Conservation (phyloP, 805 yeast genomes). For the Yamadazyma nakazawae region DNA sequence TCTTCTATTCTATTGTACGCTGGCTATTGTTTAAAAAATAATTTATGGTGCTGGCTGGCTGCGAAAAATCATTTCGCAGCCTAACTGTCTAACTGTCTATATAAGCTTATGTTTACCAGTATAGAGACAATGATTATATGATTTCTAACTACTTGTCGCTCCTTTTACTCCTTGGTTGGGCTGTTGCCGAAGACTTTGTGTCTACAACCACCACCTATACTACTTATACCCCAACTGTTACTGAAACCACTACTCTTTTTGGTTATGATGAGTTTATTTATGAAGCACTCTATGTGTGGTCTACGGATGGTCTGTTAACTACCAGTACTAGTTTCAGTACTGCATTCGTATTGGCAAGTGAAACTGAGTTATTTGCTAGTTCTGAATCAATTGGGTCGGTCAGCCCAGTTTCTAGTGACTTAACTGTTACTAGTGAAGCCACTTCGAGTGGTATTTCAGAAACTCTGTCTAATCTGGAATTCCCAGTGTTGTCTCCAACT, state of each 20-base stretch:
- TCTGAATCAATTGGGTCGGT: neutral
- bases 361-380: conserved; percentile 9
- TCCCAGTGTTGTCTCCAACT: too few species aligned
- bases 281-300: conserved; percentile 29
- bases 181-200: conserved; percentile 8
- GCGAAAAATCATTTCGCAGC: conserved; percentile 1
- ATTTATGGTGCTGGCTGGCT: neutral
- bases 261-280: conserved; percentile 23
- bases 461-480: too few species aligned
- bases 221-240: conserved; percentile 28
- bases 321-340: conserved; percentile 15
- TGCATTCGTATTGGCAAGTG: conserved; percentile 1
- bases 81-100: neutral
- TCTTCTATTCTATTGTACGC: neutral
- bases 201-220: conserved; percentile 20
- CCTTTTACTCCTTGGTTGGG: conserved; percentile 15
- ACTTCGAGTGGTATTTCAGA: too few species aligned
- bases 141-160: conserved; percentile 13
- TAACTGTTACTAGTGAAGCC: neutral
- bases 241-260: conserved; percentile 26
- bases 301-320: conserved; percentile 29
- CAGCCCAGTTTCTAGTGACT: neutral
- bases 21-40: conserved; percentile 1
- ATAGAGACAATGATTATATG: conserved; percentile 1
- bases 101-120: neutral